Evolutionary conservation across 257 asterid genomes (phyloP), one percentile per base, ranked within the genome.

Genomic region (Verbascum thapsus): DNA sequence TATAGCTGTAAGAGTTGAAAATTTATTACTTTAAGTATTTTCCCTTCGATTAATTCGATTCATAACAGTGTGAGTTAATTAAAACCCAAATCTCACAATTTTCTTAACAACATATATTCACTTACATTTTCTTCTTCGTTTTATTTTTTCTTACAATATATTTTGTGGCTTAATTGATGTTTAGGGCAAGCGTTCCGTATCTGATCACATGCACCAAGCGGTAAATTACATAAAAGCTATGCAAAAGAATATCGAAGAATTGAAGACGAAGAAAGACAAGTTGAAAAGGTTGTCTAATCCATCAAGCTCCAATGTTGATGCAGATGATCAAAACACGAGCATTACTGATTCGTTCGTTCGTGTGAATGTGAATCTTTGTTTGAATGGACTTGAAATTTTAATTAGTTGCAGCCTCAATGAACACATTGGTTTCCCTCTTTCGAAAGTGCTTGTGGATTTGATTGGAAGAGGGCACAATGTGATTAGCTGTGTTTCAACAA

Each of bases 171-270:
- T 37, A 0, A 8, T 49, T 65, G 11, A 32, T 44, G 4, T 40
- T 0, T 47, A 87, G 95, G 90, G 86, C 10, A 87, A 79, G 58
- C 70, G 82, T 5, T 69, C 87, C 0, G 73, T 65, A 38, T 58
- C 77, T 0, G 88, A 87, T 53, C 85, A 79, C 13, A 63, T 80
- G 61, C 58, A 76, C 9, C 77, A 73, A 50, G 72, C 87, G 0
- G 74, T 63, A 43, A 83, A 39, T 10, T 85, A 85, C 63, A 87
- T 85, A 43, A 72, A 34, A 13, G 37, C 71, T 37, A 63, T 56
- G 81, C 70, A 80, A 51, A 68, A 61, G 16, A 82, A 64, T 19
- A 58, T 79, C n/a, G 70, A 69, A 6, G 74, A 74, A 45, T 40
- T 75, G 73, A 17, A 73, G 16, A 23, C 2, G 3, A 53, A 41